Percentiles rank a stretch among this genome's conserved stretches.
Evolutionary conservation across 176 grass and related monocot genomes (phyloP).

Genomic region (Triticum urartu): DNA sequence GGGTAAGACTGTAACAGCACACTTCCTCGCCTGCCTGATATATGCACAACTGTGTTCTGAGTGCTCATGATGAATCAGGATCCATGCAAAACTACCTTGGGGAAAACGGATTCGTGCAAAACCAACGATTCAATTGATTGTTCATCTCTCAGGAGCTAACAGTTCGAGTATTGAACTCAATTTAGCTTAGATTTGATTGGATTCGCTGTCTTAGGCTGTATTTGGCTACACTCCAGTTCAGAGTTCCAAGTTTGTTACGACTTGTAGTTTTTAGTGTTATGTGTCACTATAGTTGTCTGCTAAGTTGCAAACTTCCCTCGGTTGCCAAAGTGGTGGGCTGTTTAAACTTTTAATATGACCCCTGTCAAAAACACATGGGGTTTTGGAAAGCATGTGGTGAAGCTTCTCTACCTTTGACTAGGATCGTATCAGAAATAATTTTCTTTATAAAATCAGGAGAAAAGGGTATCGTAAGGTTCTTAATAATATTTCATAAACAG

Average conservation of each 20-base stretch:
- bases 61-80: background rate
- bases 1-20: slow-evolving; percentile 29
- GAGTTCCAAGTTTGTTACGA: background rate
- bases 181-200: background rate
- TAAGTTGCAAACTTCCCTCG: background rate
- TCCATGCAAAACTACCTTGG: background rate
- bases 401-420: background rate
- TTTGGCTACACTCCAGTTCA: background rate
- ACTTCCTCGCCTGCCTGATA: background rate
- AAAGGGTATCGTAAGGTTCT: background rate
- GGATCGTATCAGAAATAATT: background rate
- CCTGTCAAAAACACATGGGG: background rate
- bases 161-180: background rate
- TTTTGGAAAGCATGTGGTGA: background rate
- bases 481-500: background rate
- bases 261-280: background rate
- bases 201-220: background rate
- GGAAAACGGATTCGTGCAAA: background rate
- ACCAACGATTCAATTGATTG: background rate
- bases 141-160: background rate
- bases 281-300: background rate
- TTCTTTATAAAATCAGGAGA: background rate
- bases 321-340: background rate
- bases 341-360: background rate
- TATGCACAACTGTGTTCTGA: background rate